A percentile compares a stretch with the other conserved stretches of the same genome.
Conservation (phyloP, 257 asterid genomes). For the Nemophila menziesii region DNA sequence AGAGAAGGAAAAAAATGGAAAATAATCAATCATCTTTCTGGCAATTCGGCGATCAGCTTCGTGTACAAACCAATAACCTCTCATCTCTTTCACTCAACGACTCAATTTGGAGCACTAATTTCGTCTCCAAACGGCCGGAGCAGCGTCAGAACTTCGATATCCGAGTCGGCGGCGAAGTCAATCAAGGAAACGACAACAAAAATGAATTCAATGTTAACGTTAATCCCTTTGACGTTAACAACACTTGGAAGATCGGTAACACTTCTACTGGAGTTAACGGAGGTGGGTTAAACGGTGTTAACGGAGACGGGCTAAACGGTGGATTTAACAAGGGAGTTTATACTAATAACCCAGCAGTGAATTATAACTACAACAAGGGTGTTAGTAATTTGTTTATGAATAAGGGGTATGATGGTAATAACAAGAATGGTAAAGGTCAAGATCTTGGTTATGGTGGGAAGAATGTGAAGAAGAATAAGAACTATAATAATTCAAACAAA, state of each 20-base stretch:
- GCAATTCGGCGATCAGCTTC: constrained; percentile 96
- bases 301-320: constrained; percentile 58
- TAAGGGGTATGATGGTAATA: constrained; percentile 19
- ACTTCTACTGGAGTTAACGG: constrained; percentile 8
- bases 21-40: constrained; percentile 53
- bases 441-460: constrained; percentile 29
- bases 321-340: constrained; percentile 85
- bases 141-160: constrained; percentile 78
- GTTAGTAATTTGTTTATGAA: constrained; percentile 32
- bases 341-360: constrained; percentile 27
- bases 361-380: constrained; percentile 31
- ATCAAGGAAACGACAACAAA: constrained; percentile 8
- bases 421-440: constrained; percentile 26
- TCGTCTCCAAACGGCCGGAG: constrained; percentile 44
- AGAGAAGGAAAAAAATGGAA: constrained; percentile 32
- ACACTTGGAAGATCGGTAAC: constrained; percentile 33
- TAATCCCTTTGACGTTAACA: too few species aligned
- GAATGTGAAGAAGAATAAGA: constrained; percentile 56
- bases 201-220: constrained; percentile 4
- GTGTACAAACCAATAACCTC: constrained; percentile 44
- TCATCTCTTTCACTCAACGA: constrained; percentile 70
- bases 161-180: constrained; percentile 40
- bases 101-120: constrained; percentile 80
- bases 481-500: constrained; percentile 10
- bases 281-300: constrained; percentile 2